phyloP scores from a whole-genome alignment of 331 rosid genomes.

The Telfairia occidentalis region DNA sequence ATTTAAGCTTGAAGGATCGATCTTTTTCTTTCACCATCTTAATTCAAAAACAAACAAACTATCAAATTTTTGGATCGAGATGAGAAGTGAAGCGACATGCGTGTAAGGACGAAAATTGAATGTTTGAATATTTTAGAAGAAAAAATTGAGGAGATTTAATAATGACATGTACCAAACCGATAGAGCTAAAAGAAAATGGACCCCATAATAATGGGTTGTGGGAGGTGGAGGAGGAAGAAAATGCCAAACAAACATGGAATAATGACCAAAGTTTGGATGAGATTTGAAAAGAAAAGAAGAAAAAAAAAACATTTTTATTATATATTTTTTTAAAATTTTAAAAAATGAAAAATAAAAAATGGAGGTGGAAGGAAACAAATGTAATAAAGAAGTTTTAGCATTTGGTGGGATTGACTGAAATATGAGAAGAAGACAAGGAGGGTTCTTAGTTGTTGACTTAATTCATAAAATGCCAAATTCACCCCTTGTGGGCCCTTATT shows the following conservation, averaged over 20 bases:
- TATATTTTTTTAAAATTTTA: no score
- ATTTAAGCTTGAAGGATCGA: no score
- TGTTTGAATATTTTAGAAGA: background rate
- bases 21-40: no score
- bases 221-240: background rate
- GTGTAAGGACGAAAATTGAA: background rate
- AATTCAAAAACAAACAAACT: no score
- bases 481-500: constrained; percentile 31
- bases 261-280: background rate
- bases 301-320: no score
- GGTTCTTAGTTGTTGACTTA: constrained; percentile 73
- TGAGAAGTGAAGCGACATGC: background rate
- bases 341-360: background rate
- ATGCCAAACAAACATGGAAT: constrained; percentile 5
- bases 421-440: constrained; percentile 42
- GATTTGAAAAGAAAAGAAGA: background rate
- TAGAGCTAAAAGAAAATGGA: background rate
- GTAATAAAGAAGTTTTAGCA: background rate
- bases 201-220: background rate
- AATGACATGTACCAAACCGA: constrained; percentile 5
- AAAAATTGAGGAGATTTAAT: background rate
- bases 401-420: constrained; percentile 38
- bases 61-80: background rate
- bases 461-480: constrained; percentile 48
- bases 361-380: background rate